A percentile compares a stretch with the other conserved stretches of the same genome.
Conservation (phyloP, 139 green algal species). For the Micractinium conductrix region DNA sequence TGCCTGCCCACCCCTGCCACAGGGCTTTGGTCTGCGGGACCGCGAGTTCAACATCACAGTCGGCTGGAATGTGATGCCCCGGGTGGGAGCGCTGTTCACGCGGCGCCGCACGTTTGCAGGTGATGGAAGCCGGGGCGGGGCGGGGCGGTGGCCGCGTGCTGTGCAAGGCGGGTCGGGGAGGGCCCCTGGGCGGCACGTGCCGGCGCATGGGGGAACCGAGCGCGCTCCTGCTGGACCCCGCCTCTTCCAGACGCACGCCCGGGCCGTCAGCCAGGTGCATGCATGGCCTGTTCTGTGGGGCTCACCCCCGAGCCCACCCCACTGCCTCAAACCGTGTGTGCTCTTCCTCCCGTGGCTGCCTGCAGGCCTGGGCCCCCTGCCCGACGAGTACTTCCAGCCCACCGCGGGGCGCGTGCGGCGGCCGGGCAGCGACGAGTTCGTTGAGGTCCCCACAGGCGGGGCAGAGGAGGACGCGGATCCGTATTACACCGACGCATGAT, state of each 20-base stretch:
- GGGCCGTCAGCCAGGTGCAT: too few relatives aligned
- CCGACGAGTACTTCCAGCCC: slow-evolving; percentile 30
- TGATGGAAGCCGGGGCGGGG: too few relatives aligned
- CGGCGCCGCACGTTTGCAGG: slow-evolving; percentile 16
- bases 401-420: background rate
- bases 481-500: too few relatives aligned
- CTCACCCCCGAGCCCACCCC: too few relatives aligned
- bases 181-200: too few relatives aligned
- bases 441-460: background rate
- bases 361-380: slow-evolving; percentile 25
- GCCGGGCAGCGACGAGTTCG: background rate
- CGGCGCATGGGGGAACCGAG: too few relatives aligned
- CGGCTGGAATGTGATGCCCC: slow-evolving; percentile 84
- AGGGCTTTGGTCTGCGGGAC: slow-evolving; percentile 59
- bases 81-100: slow-evolving; percentile 62
- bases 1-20: too few relatives aligned
- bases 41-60: slow-evolving; percentile 78
- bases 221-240: too few relatives aligned
- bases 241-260: too few relatives aligned
- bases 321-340: background rate
- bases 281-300: too few relatives aligned
- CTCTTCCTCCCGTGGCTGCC: background rate
- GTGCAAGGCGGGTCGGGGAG: too few relatives aligned
- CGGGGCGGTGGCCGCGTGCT: too few relatives aligned
- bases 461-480: background rate